These are phyloP conservation scores for Pythium oligandrum DNA, from an alignment of 352 stramenopile genomes.

Conservation along the genomic window DNA sequence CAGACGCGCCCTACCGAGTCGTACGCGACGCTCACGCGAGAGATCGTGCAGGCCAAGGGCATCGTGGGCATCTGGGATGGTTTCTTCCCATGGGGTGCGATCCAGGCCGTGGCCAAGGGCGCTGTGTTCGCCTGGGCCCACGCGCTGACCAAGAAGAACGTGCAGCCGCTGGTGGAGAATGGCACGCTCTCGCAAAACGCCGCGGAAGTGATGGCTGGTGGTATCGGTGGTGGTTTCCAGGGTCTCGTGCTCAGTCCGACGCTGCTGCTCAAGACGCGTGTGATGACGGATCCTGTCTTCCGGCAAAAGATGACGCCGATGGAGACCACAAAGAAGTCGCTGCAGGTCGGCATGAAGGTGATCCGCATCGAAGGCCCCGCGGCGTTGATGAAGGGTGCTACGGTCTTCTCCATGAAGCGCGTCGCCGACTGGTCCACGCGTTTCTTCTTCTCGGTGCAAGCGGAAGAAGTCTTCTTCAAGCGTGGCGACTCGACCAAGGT, in stretches of 20 bases:
- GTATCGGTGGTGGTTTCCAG: slow-evolving; percentile 88
- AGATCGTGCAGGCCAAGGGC: slow-evolving; percentile 88
- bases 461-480: slow-evolving; percentile 78
- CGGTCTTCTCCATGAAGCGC: slow-evolving; percentile 90
- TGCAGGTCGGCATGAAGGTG: slow-evolving; percentile 86
- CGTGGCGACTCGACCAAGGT: slow-evolving; percentile 48
- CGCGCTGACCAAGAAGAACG: slow-evolving; percentile 47
- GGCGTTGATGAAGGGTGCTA: slow-evolving; percentile 90
- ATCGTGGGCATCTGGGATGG: slow-evolving; percentile 90
- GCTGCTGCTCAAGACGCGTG: slow-evolving; percentile 92
- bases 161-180: slow-evolving; percentile 59
- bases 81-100: slow-evolving; percentile 90
- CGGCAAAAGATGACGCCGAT: slow-evolving; percentile 83
- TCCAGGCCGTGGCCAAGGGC: slow-evolving; percentile 89
- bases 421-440: slow-evolving; percentile 91
- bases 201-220: slow-evolving; percentile 83
- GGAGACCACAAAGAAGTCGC: slow-evolving; percentile 79
- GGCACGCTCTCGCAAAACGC: slow-evolving; percentile 45
- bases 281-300: slow-evolving; percentile 94
- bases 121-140: slow-evolving; percentile 89
- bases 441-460: slow-evolving; percentile 89
- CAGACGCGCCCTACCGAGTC: slow-evolving; percentile 78
- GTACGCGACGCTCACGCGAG: slow-evolving; percentile 71
- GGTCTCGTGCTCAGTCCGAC: slow-evolving; percentile 91
- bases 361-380: slow-evolving; percentile 83